Percentiles rank a stretch among this genome's conserved stretches.
Conservation (phyloP, 1,284 basidiomycete species). For the Austropuccinia psidii region DNA sequence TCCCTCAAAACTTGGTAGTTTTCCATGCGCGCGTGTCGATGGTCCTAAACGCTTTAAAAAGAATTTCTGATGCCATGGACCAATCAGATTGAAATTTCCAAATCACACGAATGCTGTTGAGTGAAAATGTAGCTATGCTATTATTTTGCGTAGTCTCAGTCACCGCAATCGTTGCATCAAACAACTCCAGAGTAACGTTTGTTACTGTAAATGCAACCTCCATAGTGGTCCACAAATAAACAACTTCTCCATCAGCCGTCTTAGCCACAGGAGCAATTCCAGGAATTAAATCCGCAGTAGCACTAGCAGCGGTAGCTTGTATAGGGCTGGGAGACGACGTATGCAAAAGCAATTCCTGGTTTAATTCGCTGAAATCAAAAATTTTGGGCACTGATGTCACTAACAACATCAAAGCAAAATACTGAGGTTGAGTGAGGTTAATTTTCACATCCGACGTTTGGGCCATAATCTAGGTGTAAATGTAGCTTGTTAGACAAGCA, state of each 20-base stretch:
- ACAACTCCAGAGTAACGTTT: conserved; percentile 82
- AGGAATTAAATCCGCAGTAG: too few species aligned
- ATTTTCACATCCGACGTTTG: conserved; percentile 84
- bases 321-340: too few species aligned
- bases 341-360: conserved; percentile 2
- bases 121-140: conserved; percentile 76
- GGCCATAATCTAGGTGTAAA: conserved; percentile 66
- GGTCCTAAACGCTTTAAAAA: conserved; percentile 83
- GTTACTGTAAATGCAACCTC: conserved; percentile 70
- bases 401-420: conserved; percentile 65
- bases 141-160: conserved; percentile 63
- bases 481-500: too few species aligned
- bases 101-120: conserved; percentile 70
- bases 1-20: conserved; percentile 78
- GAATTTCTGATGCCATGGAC: conserved; percentile 74
- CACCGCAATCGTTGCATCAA: conserved; percentile 60
- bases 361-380: conserved; percentile 47
- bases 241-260: conserved; percentile 55
- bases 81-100: conserved; percentile 77
- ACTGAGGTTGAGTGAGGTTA: conserved; percentile 84
- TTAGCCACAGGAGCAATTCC: too few species aligned
- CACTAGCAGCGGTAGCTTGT: too few species aligned
- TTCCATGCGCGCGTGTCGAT: conserved; percentile 74
- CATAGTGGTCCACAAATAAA: conserved; percentile 58
- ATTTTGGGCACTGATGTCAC: conserved; percentile 68